These are phyloP conservation scores for Luvunga scandens DNA, from an alignment of 345 rosid genomes.

Conservation along the genomic window DNA sequence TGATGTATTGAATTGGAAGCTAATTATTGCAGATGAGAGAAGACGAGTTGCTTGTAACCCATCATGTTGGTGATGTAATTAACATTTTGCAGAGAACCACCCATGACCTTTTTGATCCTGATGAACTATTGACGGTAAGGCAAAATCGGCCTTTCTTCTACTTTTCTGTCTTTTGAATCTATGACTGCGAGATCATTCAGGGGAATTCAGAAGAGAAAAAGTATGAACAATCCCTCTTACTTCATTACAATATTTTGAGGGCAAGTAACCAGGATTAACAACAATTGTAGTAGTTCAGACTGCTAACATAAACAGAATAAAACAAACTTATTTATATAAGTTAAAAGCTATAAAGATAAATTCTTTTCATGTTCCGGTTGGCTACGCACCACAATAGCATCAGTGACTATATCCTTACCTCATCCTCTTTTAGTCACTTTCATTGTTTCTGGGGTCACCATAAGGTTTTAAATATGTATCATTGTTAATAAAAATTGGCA, in stretches of 20 bases:
- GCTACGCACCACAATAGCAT: not conserved
- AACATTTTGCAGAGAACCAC: conserved; percentile 80
- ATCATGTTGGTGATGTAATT: conserved; percentile 93
- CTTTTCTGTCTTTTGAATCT: not conserved
- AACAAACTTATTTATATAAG: not conserved
- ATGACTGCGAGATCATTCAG: too few relatives aligned
- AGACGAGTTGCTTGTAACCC: conserved; percentile 76
- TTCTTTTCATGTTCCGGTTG: not conserved
- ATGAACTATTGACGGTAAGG: conserved; percentile 83
- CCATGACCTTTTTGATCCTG: conserved; percentile 96
- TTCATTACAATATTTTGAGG: not conserved
- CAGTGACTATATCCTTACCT: not conserved
- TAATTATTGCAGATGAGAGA: conserved; percentile 83
- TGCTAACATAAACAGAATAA: not conserved
- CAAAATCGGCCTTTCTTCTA: not conserved
- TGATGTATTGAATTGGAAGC: not conserved
- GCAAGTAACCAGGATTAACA: not conserved
- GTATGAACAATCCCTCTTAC: not conserved
- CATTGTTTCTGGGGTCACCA: not conserved
- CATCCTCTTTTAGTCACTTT: not conserved
- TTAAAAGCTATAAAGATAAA: not conserved
- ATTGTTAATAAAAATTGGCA: conserved; percentile 25
- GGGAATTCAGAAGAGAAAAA: not conserved
- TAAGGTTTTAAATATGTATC: not conserved
- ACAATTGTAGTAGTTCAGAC: not conserved